Percentiles rank a stretch among this genome's conserved stretches.
phyloP scores from a whole-genome alignment of 2,329 filamentous ascomycete genomes.

The Verticillium dahliae region DNA sequence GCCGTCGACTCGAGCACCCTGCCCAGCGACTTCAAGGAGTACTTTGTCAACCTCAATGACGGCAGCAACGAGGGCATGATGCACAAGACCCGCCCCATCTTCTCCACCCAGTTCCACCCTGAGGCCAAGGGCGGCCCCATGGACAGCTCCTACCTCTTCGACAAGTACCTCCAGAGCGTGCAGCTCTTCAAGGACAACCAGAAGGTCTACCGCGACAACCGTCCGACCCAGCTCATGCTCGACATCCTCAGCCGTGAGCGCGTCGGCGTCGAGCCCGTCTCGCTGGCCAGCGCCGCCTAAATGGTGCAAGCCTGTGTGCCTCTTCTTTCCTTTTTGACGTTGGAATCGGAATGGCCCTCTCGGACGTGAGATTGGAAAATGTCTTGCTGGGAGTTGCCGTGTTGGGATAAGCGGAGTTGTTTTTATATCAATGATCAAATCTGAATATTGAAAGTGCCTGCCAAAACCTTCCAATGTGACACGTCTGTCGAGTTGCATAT shows the following conservation, averaged over 20 bases:
- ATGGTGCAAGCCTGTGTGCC: neutral
- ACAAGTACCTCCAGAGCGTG: conserved; percentile 90
- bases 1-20: conserved; percentile 83
- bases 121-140: conserved; percentile 96
- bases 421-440: neutral
- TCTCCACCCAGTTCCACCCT: conserved; percentile 97
- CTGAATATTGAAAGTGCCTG: neutral
- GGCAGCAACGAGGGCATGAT: conserved; percentile 97
- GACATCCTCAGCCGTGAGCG: conserved; percentile 91
- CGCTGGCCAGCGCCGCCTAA: conserved; percentile 46
- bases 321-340: neutral
- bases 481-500: neutral
- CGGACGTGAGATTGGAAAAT: neutral
- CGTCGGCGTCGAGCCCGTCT: conserved; percentile 73
- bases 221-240: conserved; percentile 79
- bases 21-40: conserved; percentile 86
- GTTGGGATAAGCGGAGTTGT: neutral
- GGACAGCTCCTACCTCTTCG: conserved; percentile 93
- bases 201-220: conserved; percentile 74
- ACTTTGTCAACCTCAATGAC: conserved; percentile 98
- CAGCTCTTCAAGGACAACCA: conserved; percentile 82
- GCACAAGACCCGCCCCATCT: conserved; percentile 92
- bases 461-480: too few relatives aligned
- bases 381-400: neutral
- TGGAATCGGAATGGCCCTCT: neutral